These are phyloP conservation scores for Speleostelium caveatum DNA, from an alignment of 78 protist species.

Conservation along the genomic window DNA sequence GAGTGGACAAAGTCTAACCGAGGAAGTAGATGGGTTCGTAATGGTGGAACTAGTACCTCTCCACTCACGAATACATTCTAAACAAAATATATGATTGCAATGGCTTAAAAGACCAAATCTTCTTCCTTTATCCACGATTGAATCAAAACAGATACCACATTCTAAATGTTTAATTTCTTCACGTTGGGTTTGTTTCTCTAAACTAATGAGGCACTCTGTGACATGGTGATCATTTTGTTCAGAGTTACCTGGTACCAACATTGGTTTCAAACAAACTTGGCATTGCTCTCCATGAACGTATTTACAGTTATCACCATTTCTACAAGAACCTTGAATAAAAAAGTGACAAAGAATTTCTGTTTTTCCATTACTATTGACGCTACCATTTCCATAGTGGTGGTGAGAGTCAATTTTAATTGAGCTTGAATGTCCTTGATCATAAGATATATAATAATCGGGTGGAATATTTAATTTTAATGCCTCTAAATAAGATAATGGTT, in stretches of 20 bases:
- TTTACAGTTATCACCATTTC: conserved; percentile 66
- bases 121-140: conserved; percentile 46
- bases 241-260: conserved; percentile 33
- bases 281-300: conserved; percentile 54
- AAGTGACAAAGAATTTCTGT: conserved; percentile 54
- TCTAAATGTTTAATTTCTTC: conserved; percentile 44
- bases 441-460: conserved; percentile 39
- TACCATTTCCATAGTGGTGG: background rate
- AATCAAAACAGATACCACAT: conserved; percentile 74
- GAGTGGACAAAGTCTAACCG: conserved; percentile 67
- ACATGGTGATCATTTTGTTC: conserved; percentile 36
- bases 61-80: conserved; percentile 79
- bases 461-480: conserved; percentile 63
- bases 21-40: background rate
- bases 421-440: conserved; percentile 15
- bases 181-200: conserved; percentile 27
- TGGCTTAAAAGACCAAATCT: conserved; percentile 61
- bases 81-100: conserved; percentile 71
- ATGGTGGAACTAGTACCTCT: conserved; percentile 18
- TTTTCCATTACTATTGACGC: background rate
- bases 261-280: conserved; percentile 25
- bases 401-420: background rate
- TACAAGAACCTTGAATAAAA: conserved; percentile 44
- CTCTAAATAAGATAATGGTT: conserved; percentile 58
- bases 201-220: conserved; percentile 29